Conservation (phyloP, 2,329 filamentous ascomycete genomes). For the Onygena corvina region DNA sequence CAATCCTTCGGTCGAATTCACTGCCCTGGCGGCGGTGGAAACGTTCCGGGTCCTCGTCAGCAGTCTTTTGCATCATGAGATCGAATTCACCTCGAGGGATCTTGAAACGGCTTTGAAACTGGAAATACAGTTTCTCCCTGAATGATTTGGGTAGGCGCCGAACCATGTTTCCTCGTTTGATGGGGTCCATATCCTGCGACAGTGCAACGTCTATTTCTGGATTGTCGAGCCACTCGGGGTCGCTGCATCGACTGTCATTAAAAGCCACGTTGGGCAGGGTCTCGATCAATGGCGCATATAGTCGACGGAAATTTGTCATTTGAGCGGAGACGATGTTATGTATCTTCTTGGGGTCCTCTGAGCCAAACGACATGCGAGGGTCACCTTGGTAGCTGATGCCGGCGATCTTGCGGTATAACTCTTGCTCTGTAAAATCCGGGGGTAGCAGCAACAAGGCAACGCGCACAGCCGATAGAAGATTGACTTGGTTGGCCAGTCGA, state of each 20-base stretch:
- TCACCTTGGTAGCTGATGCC: slow-evolving; percentile 91
- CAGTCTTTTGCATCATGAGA: slow-evolving; percentile 65
- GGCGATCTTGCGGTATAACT: slow-evolving; percentile 84
- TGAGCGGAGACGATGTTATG: slow-evolving; percentile 89
- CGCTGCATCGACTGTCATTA: slow-evolving; percentile 48
- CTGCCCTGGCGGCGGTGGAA: slow-evolving; percentile 67
- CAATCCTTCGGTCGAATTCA: slow-evolving; percentile 76
- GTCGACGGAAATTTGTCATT: slow-evolving; percentile 75
- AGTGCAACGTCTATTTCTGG: slow-evolving; percentile 54
- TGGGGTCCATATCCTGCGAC: slow-evolving; percentile 81
- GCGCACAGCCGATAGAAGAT: slow-evolving; percentile 80
- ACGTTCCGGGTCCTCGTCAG: slow-evolving; percentile 52
- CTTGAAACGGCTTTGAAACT: slow-evolving; percentile 80
- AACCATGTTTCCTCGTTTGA: slow-evolving; percentile 91
- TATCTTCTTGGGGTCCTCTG: slow-evolving; percentile 86
- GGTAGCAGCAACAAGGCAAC: slow-evolving; percentile 81
- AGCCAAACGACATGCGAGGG: slow-evolving; percentile 82
- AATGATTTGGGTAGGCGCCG: slow-evolving; percentile 77
- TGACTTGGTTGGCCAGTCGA: slow-evolving; percentile 88
- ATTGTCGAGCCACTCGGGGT: slow-evolving; percentile 52
- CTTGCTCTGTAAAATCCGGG: slow-evolving; percentile 67
- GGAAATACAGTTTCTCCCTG: slow-evolving; percentile 80
- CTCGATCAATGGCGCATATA: slow-evolving; percentile 81
- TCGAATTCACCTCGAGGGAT: slow-evolving; percentile 77
- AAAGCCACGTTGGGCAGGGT: slow-evolving; percentile 82